phyloP scores from a whole-genome alignment of 176 grass and related monocot species.

The Sorghum bicolor region Sorghum_bicolor_NCBIv3 NC_012870.2:1291501-1292000 shows the following conservation, averaged over 20 bases:
- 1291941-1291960: constrained; percentile 60
- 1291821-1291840: constrained; percentile 58
- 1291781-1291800: constrained; percentile 83
- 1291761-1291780: constrained; percentile 63
- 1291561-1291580: too few species aligned
- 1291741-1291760: neutral
- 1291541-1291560: too few species aligned
- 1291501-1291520: too few species aligned
- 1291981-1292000: constrained; percentile 88
- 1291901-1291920: constrained; percentile 22
- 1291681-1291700: too few species aligned
- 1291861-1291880: neutral
- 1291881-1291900: neutral
- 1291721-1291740: neutral
- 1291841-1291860: constrained; percentile 35
- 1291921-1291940: constrained; percentile 78
- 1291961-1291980: constrained; percentile 71
- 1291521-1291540: too few species aligned
- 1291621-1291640: too few species aligned
- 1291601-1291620: too few species aligned
- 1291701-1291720: too few species aligned
- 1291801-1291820: constrained; percentile 79
- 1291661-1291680: too few species aligned
- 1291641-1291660: too few species aligned
- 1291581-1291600: too few species aligned